Percentiles rank a stretch among this genome's conserved stretches.
Evolutionary conservation across 176 grass and related monocot species (phyloP).

Genomic region (Metroxylon sagu): DNA sequence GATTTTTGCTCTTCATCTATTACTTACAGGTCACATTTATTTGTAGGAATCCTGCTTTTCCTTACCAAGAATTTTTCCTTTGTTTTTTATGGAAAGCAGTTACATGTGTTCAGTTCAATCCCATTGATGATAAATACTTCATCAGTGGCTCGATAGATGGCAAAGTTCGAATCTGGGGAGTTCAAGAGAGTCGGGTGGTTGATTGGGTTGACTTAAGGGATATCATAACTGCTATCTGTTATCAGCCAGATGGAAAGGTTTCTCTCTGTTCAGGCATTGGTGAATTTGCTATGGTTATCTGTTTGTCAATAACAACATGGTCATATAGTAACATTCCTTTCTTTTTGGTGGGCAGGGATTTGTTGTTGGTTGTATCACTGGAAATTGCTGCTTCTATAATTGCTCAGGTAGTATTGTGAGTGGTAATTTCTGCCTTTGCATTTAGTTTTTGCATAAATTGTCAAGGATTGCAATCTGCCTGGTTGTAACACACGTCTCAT

Average conservation of each 20-base stretch:
- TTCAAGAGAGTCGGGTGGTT: constrained; percentile 57
- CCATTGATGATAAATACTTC: constrained; percentile 62
- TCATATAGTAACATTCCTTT: background rate
- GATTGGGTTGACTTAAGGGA: constrained; percentile 79
- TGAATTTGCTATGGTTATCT: no score
- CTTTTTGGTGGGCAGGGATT: constrained; percentile 44
- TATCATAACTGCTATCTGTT: constrained; percentile 72
- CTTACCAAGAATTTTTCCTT: background rate
- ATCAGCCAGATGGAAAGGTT: constrained; percentile 79
- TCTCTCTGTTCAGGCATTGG: constrained; percentile 15
- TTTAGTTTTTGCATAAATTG: no score
- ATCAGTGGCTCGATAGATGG: constrained; percentile 89
- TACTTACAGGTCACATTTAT: no score
- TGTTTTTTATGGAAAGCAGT: constrained; percentile 34
- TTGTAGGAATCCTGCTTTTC: background rate
- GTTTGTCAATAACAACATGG: no score
- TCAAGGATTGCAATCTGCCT: no score
- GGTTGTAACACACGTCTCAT: no score
- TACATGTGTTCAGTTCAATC: constrained; percentile 86
- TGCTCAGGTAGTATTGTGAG: constrained; percentile 34
- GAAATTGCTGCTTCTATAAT: constrained; percentile 67
- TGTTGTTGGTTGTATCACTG: constrained; percentile 59
- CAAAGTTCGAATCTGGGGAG: constrained; percentile 85
- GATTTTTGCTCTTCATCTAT: no score
- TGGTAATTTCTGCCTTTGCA: no score